Base-by-base conservation (phyloP, 1,284 basidiomycete species). In the Entoloma clypeatum region DNA sequence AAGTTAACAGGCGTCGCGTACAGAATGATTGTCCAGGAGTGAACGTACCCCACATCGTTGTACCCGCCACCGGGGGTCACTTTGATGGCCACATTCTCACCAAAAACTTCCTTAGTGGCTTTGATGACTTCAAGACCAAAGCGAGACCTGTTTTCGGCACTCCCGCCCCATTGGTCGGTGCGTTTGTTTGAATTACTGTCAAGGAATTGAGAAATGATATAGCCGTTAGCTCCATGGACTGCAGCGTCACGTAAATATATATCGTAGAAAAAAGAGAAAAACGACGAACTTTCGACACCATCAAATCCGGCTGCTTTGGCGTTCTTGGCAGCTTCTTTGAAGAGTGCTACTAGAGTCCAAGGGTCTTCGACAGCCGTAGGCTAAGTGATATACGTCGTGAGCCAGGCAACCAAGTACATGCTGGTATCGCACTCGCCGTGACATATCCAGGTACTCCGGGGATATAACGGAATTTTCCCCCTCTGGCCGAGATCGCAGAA, bases 221-320 rank as follows among this genome's bases (percentile, higher is more conserved):
- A 78, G 1, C 76, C 74, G 39, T 62, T 66, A n/a, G 69, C 68
- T 2, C 57, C 64, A 34, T 72, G 72, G 6, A 72, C 69, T 74
- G 41, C 6, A 36, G 5, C 36, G 17, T 13, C 3, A 28, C 16
- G 21, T 2, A 14, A n/a, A 16, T 11, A 31, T 23, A 24, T 17
- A 16, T 25, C n/a, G 22, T 19, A 5, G 7, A 27, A 22, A 26
- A 26, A 29, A 35, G 19, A 22, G 19, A 13, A 13, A 25, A 38
- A 19, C 24, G 18, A 48, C 62, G 39, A 50, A 68, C 70, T 36
- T 62, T 85, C 80, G 22, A 82, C 72, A 23, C 79, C 79, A 51
- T 86, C 81, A 49, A 83, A 81, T 0, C 80, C 81, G 17, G 79
- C 77, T 51, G 70, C 65, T 34, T 76, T 70, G 3, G 79, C 77